These are phyloP conservation scores for Tetrastigma voinierianum DNA, from an alignment of 164 flowering plant species.

Conservation along the genomic window DNA sequence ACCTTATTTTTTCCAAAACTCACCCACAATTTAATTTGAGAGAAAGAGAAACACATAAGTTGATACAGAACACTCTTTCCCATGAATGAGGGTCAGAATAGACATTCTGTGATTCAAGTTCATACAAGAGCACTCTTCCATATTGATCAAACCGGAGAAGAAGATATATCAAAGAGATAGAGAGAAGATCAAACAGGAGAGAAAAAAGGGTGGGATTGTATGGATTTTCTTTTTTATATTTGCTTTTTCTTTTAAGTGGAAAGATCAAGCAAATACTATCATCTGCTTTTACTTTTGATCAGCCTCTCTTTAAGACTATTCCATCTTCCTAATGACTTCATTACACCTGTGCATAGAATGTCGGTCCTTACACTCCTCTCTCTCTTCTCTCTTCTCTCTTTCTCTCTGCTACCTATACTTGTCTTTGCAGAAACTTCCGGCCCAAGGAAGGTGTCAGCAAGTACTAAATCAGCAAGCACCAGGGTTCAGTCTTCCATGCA, in stretches of 20 bases:
- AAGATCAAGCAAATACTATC: conserved; percentile 38
- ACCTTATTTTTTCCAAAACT: too few relatives aligned
- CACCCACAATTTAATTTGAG: conserved; percentile 20
- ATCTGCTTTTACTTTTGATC: conserved; percentile 51
- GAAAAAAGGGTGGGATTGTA: conserved; percentile 8
- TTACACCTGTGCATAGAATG: conserved; percentile 22
- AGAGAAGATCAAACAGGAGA: neutral
- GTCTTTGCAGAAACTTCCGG: conserved; percentile 21
- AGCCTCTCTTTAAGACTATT: conserved; percentile 73
- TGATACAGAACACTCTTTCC: conserved; percentile 33
- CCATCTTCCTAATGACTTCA: conserved; percentile 57
- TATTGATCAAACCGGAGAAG: too few relatives aligned
- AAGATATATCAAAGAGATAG: conserved; percentile 22
- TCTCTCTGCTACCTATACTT: too few relatives aligned
- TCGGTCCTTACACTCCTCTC: conserved; percentile 36
- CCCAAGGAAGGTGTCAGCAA: too few relatives aligned
- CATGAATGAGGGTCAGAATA: conserved; percentile 19
- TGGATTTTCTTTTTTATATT: conserved; percentile 19
- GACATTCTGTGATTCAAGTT: conserved; percentile 18
- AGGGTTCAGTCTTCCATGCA: conserved; percentile 45
- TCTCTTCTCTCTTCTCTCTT: too few relatives aligned
- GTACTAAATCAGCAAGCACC: too few relatives aligned
- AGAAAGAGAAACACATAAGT: conserved; percentile 12
- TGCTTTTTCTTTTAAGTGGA: conserved; percentile 35
- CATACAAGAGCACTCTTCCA: conserved; percentile 70